Conservation (phyloP, 2,329 filamentous ascomycete species). For the Claviceps sorghi region DNA sequence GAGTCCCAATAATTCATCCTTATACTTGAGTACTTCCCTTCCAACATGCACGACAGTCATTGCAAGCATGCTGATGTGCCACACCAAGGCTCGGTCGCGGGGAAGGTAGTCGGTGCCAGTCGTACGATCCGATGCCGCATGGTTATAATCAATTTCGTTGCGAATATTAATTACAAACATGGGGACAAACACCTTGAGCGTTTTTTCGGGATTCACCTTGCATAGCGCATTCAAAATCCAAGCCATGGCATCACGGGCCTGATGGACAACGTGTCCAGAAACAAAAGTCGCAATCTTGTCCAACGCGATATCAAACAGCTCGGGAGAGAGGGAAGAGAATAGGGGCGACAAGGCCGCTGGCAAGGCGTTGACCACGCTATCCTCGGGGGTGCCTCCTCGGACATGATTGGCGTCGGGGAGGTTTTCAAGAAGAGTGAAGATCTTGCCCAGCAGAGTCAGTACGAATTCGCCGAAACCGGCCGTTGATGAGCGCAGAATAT, state of each 20-base stretch:
- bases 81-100: slow-evolving; percentile 80
- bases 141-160: slow-evolving; percentile 93
- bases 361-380: slow-evolving; percentile 90
- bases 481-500: slow-evolving; percentile 83
- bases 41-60: slow-evolving; percentile 98
- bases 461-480: slow-evolving; percentile 89
- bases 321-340: slow-evolving; percentile 78
- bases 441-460: slow-evolving; percentile 75
- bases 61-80: slow-evolving; percentile 92
- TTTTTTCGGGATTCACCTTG: slow-evolving; percentile 90
- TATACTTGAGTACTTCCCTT: slow-evolving; percentile 75
- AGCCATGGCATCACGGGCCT: slow-evolving; percentile 93
- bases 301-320: slow-evolving; percentile 81
- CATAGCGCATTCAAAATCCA: slow-evolving; percentile 95
- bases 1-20: slow-evolving; percentile 77
- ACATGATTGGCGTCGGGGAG: slow-evolving; percentile 80
- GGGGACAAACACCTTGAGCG: slow-evolving; percentile 77
- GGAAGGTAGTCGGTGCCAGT: slow-evolving; percentile 88
- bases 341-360: slow-evolving; percentile 83
- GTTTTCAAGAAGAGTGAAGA: slow-evolving; percentile 92
- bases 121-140: slow-evolving; percentile 85
- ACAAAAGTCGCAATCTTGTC: slow-evolving; percentile 90
- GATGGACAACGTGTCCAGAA: slow-evolving; percentile 86
- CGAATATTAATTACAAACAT: slow-evolving; percentile 84
- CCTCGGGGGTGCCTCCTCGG: slow-evolving; percentile 82